phyloP scores from a whole-genome alignment of 352 stramenopile species.

The Phytophthora pisi region DNA sequence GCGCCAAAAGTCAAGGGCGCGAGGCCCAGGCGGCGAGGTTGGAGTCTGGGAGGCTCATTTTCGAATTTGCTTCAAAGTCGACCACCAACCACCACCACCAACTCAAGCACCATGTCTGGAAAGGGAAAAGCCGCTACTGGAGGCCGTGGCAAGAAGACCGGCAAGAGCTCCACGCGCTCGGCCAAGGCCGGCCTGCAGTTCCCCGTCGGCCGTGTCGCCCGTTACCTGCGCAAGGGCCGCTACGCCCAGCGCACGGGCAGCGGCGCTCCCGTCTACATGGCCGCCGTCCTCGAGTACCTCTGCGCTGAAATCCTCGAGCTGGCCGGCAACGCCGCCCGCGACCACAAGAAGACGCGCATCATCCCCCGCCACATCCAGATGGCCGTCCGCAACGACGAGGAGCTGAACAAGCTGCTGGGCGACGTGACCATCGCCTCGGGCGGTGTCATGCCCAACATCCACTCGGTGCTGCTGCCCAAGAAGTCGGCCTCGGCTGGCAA shows the following conservation, averaged over 20 bases:
- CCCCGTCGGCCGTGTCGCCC: constrained; percentile 93
- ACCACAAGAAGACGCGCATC: constrained; percentile 98
- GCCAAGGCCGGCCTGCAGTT: constrained; percentile 96
- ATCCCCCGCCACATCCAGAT: constrained; percentile 97
- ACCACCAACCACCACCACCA: constrained; percentile 43
- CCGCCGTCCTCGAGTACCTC: constrained; percentile 94
- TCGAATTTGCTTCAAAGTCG: constrained; percentile 49
- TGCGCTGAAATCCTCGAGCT: constrained; percentile 96
- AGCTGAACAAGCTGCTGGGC: constrained; percentile 96
- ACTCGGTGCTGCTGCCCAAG: constrained; percentile 91
- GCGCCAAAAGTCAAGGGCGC: constrained; percentile 10
- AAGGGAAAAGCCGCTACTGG: constrained; percentile 79
- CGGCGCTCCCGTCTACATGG: constrained; percentile 95
- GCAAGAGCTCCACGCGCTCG: constrained; percentile 68
- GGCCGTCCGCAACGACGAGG: constrained; percentile 93
- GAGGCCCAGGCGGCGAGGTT: neutral
- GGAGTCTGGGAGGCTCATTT: constrained; percentile 22
- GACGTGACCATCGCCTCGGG: constrained; percentile 95
- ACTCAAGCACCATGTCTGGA: constrained; percentile 64
- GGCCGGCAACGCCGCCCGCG: constrained; percentile 93
- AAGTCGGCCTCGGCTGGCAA: constrained; percentile 66
- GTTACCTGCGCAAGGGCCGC: constrained; percentile 93
- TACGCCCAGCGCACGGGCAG: constrained; percentile 92
- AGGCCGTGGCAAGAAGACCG: constrained; percentile 73
- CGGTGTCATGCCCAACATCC: constrained; percentile 97